phyloP scores from a whole-genome alignment of 1,139 yeast species.

The Ogataea hybrid region DNA sequence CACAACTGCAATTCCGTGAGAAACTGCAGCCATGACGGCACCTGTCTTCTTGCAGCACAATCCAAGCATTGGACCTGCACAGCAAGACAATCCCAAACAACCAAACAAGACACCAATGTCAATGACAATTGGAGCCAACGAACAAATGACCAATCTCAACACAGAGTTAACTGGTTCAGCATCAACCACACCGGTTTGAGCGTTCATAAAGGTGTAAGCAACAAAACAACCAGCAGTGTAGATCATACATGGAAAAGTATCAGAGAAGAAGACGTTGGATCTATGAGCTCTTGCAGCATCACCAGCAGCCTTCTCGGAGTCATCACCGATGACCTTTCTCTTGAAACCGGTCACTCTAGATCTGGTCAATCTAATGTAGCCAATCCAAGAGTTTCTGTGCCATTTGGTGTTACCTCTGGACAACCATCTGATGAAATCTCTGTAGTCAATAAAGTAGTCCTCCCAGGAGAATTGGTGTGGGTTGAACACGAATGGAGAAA shows the following conservation, averaged over 20 bases:
- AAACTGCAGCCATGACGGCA: constrained; percentile 94
- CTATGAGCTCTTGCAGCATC: constrained; percentile 95
- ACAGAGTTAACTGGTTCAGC: constrained; percentile 70
- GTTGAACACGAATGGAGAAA: constrained; percentile 93
- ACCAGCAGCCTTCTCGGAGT: constrained; percentile 91
- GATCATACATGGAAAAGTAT: constrained; percentile 77
- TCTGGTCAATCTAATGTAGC: constrained; percentile 92
- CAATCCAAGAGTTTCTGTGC: constrained; percentile 99
- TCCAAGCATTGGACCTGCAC: constrained; percentile 95
- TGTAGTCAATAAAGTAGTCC: constrained; percentile 97
- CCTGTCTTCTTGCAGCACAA: constrained; percentile 98
- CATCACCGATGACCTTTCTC: constrained; percentile 83
- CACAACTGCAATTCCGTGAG: constrained; percentile 91
- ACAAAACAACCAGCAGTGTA: constrained; percentile 90
- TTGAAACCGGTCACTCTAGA: constrained; percentile 98
- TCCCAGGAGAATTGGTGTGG: constrained; percentile 99
- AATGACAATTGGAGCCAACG: constrained; percentile 88
- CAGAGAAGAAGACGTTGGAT: constrained; percentile 81
- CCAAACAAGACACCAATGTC: constrained; percentile 81
- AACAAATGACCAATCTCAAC: constrained; percentile 82
- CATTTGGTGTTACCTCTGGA: constrained; percentile 98
- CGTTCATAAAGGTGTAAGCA: constrained; percentile 91
- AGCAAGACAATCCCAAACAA: constrained; percentile 82
- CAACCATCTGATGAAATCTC: constrained; percentile 98
- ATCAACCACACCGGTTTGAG: constrained; percentile 88